Evolutionary conservation across 2,329 filamentous ascomycete species (phyloP).

Genomic region (Colletotrichum truncatum): DNA sequence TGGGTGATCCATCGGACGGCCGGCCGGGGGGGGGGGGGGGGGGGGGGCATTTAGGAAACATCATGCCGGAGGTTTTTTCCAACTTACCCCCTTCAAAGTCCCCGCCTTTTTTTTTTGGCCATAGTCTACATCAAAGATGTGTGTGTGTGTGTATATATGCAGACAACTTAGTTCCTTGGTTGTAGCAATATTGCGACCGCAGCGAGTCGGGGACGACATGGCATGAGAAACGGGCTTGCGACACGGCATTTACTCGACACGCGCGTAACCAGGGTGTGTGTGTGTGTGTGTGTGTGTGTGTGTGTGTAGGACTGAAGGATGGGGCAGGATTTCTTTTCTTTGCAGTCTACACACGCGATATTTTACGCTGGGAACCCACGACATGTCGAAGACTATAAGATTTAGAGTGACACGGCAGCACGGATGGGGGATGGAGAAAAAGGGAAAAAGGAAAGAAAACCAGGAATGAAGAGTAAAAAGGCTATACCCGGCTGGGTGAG

Average conservation of each 20-base stretch:
- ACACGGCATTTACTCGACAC: background rate
- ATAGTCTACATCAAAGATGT: too few relatives aligned
- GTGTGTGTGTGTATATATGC: too few relatives aligned
- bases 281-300: too few relatives aligned
- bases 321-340: too few relatives aligned
- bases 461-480: background rate
- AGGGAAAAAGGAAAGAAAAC: background rate
- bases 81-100: too few relatives aligned
- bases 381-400: background rate
- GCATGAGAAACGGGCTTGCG: background rate
- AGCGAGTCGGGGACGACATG: background rate
- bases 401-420: slow-evolving; percentile 14
- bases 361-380: background rate
- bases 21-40: too few relatives aligned
- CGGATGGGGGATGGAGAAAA: slow-evolving; percentile 5
- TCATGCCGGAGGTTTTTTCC: too few relatives aligned
- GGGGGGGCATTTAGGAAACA: too few relatives aligned
- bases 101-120: too few relatives aligned
- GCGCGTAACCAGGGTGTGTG: too few relatives aligned
- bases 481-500: background rate
- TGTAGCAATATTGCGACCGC: background rate
- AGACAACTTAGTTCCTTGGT: too few relatives aligned
- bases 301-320: too few relatives aligned
- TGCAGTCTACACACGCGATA: background rate
- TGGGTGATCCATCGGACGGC: background rate